phyloP scores from a whole-genome alignment of 495 filamentous ascomycete species.

The Xylona heveae region DNA sequence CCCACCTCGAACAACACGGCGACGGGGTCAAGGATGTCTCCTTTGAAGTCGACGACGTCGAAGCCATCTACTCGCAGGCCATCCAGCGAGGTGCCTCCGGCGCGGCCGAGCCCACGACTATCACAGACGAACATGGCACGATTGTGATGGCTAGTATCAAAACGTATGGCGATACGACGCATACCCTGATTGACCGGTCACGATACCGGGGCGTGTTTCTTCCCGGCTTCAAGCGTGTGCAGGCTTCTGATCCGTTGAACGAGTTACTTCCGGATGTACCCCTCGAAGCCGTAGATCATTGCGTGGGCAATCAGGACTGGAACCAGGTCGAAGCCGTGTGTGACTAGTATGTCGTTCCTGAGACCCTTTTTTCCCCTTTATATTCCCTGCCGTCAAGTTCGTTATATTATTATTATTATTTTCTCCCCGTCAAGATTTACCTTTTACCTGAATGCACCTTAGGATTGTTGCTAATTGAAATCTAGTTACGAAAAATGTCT shows the following conservation, averaged over 20 bases:
- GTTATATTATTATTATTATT: no score
- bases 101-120: slow-evolving; percentile 32
- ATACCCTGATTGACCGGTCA: slow-evolving; percentile 55
- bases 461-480: no score
- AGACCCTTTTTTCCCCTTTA: slow-evolving; percentile 3
- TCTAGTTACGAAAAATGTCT: slow-evolving; percentile 60
- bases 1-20: slow-evolving; percentile 59
- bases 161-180: slow-evolving; percentile 84
- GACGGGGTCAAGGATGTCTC: slow-evolving; percentile 84
- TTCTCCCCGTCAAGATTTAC: slow-evolving; percentile 9
- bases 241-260: slow-evolving; percentile 22
- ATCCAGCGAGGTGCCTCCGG: slow-evolving; percentile 43
- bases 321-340: slow-evolving; percentile 66
- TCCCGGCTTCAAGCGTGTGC: slow-evolving; percentile 45
- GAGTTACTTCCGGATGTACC: slow-evolving; percentile 33
- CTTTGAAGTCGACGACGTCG: slow-evolving; percentile 74
- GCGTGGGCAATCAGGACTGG: slow-evolving; percentile 89
- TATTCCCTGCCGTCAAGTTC: no score
- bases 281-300: slow-evolving; percentile 66
- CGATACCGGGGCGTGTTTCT: slow-evolving; percentile 54
- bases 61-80: slow-evolving; percentile 48
- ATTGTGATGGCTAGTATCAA: slow-evolving; percentile 53
- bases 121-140: slow-evolving; percentile 27
- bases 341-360: slow-evolving; percentile 32
- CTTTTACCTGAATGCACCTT: no score